Evolutionary conservation across 2,329 filamentous ascomycete species (phyloP), one percentile per base, ranked within the genome.

Genomic region (Graphilbum fragrans): DNA sequence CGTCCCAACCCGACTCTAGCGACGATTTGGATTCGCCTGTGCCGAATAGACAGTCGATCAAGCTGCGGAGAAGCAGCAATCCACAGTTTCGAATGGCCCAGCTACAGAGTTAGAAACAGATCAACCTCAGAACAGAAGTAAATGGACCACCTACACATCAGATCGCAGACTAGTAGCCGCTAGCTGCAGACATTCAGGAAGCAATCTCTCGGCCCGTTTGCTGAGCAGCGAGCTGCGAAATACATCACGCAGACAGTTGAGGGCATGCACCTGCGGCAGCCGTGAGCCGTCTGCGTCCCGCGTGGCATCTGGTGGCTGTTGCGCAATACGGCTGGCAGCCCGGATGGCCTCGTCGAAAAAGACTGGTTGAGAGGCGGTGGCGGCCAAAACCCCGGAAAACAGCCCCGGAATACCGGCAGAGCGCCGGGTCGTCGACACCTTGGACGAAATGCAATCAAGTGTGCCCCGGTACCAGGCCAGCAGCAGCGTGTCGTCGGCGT

Each of bases 41-140:
- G 16, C 85, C 84, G 22, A 92, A 76, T 1, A 93, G 64, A 47
- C 75, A 74, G 55, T 92, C 85, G 40, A 94, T 83, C 5, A 95
- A 67, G 47, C 86, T 86, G 41, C 90, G 78, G 49, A 96, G 79
- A 7, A 98, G 74, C 62, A 96, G 82, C 27, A 96, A 63, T 2
- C 87, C 87, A 50, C 87, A 95, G 57, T 98, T 98, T 1, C 88
- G 80, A 43, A 98, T 87, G 0, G 88, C 86, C 92, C 92, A 98
- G 19, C 79, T 84, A 46, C 11, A 16, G 6, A 11, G 22, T 19
- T 78, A 84, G 47, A 10, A n/a, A 16, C 4, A 19, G 17, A n/a
- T 14, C n/a, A 20, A 36, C 20, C 19, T 18, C 32, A 7, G 16
- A 5, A 18, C 9, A 10, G 4, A 31, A 25, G 2, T 23, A 3